Base-by-base conservation (phyloP, 2,329 filamentous ascomycete genomes). In the Arthrobotrys sphaeroides region DNA sequence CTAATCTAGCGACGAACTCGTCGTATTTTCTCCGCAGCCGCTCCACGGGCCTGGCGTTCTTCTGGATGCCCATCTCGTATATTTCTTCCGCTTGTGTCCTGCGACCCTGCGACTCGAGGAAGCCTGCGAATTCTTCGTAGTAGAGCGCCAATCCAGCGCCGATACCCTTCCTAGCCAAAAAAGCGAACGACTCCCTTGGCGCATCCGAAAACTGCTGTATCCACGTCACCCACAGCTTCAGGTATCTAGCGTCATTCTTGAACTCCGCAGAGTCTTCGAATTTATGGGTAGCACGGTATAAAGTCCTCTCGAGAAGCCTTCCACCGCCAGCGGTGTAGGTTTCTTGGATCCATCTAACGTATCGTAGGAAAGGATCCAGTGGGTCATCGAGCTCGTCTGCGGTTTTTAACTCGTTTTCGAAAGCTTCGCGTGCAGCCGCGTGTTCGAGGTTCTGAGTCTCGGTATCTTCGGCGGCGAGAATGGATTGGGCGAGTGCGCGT, bases 121-220 rank as follows among this genome's bases (percentile, higher is more conserved):
- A 98, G 0, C 89, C 91, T 0, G 95, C 94, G 81, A 96, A 99
- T 81, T 98, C 95, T 82, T 99, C 95, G 83, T 99, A 99, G 82
- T 93, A 99, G 2, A 98, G 85, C 1, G 95, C 95, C 1, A 99
- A 87, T 0, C 87, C 85, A 80, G 97, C 93, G 75, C 94, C 95
- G 74, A 99, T 92, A 77, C 87, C 87, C 81, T 99, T 93, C 59
- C 94, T 91, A 10, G 94, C 90, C 36, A 99, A 86, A 81, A 96
- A 99, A 51, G 95, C 89, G 81, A 94, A 99, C 0, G 91, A 93
- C 83, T 99, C 95, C 61, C 94, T 90, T 1, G 94, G 94, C n/a
- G 92, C 86, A 81, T 98, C 95, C 3, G 92, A 91, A 83, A 98
- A 98, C 79, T 97, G 88, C 60, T 90, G 88, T 80, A 98, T 96